Evolutionary conservation across 257 asterid genomes (phyloP).

Genomic region (Thymus mandschuricus): DNA sequence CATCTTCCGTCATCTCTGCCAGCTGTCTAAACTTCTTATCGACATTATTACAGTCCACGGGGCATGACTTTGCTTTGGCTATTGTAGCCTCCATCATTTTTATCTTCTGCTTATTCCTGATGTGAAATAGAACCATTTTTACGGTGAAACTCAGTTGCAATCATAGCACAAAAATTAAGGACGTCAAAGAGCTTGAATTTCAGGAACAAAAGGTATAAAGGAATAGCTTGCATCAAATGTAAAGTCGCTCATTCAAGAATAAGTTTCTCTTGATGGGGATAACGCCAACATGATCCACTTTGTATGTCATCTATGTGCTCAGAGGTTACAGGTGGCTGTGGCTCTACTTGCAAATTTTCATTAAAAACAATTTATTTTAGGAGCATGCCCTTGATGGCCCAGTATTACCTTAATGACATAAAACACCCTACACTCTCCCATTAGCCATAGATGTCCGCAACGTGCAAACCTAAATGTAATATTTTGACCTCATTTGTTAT

Average conservation of each 20-base stretch:
- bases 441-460: slow-evolving; percentile 7
- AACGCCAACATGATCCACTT: neutral
- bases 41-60: slow-evolving; percentile 88
- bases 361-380: neutral
- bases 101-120: slow-evolving; percentile 70
- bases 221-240: slow-evolving; percentile 3
- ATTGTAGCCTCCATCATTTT: slow-evolving; percentile 73
- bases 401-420: neutral
- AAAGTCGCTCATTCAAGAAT: slow-evolving; percentile 5
- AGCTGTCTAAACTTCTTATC: slow-evolving; percentile 97
- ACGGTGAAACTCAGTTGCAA: slow-evolving; percentile 20
- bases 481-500: neutral
- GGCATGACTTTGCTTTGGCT: slow-evolving; percentile 74
- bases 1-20: slow-evolving; percentile 93
- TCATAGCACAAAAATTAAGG: slow-evolving; percentile 23
- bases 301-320: neutral
- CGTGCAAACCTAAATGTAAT: neutral
- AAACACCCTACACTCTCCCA: slow-evolving; percentile 8
- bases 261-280: neutral
- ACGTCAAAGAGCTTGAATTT: slow-evolving; percentile 3
- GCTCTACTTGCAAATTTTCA: slow-evolving; percentile 7
- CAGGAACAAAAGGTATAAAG: slow-evolving; percentile 8
- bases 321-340: slow-evolving; percentile 16
- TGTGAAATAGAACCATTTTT: slow-evolving; percentile 34
- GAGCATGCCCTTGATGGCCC: neutral